Percentiles rank a stretch among this genome's conserved stretches.
Conservation (phyloP, 2,329 filamentous ascomycete genomes). For the Elsinoe necatrix region DNA sequence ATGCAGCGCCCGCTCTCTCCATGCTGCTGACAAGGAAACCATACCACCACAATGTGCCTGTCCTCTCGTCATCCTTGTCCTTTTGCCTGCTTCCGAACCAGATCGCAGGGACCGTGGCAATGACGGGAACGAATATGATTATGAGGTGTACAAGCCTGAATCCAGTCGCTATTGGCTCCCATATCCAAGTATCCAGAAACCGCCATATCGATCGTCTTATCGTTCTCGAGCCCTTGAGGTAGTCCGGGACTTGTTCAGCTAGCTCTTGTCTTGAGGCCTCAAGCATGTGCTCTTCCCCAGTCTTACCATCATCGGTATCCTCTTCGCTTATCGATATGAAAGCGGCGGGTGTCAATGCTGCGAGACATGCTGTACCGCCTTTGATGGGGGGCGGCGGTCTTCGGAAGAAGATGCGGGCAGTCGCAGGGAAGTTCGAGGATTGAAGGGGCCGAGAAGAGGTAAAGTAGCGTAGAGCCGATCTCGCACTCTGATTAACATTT, state of each 20-base stretch:
- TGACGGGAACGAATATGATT: constrained; percentile 83
- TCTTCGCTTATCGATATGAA: constrained; percentile 52
- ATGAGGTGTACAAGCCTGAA: constrained; percentile 81
- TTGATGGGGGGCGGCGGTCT: constrained; percentile 29
- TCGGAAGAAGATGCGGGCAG: constrained; percentile 21
- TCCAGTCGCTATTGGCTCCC: constrained; percentile 78
- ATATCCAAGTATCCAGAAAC: constrained; percentile 62
- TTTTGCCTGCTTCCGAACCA: constrained; percentile 64
- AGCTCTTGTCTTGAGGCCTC: constrained; percentile 72
- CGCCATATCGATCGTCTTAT: constrained; percentile 53
- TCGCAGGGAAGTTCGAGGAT: neutral
- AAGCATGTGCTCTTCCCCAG: constrained; percentile 79
- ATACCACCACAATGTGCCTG: constrained; percentile 92
- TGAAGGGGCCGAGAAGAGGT: neutral
- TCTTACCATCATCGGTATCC: constrained; percentile 46
- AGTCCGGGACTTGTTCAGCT: constrained; percentile 55
- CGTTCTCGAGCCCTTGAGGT: constrained; percentile 52
- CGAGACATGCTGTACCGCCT: constrained; percentile 29
- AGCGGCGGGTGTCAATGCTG: constrained; percentile 47
- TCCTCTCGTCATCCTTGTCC: constrained; percentile 63
- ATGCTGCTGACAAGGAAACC: constrained; percentile 75
- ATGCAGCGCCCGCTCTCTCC: constrained; percentile 88
- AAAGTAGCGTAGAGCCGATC: constrained; percentile 16
- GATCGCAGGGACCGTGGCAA: constrained; percentile 67
- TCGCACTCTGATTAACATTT: constrained; percentile 14